phyloP scores from a whole-genome alignment of 352 stramenopile species.

The Phytopythium cucurbitacearum region DNA sequence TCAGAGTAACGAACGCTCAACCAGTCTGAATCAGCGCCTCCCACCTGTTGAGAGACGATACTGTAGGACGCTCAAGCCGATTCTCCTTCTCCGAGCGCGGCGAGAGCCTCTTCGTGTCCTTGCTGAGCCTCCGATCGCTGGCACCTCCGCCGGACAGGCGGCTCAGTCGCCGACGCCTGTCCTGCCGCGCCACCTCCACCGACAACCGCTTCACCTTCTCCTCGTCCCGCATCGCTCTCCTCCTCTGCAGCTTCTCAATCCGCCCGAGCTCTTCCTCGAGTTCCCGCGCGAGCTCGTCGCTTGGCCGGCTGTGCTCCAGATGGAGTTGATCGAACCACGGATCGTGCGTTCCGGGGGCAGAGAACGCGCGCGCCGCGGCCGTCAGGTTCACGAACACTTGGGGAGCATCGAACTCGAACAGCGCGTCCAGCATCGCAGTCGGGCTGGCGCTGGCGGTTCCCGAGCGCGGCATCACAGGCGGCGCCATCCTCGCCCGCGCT shows the following conservation, averaged over 20 bases:
- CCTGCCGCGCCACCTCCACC: too few relatives aligned
- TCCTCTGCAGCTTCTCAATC: slow-evolving; percentile 8
- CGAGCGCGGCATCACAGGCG: neutral
- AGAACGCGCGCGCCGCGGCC: slow-evolving; percentile 11
- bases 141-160: too few relatives aligned
- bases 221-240: neutral
- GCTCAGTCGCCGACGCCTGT: too few relatives aligned
- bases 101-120: slow-evolving; percentile 1
- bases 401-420: slow-evolving; percentile 78
- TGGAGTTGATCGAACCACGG: slow-evolving; percentile 67
- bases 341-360: slow-evolving; percentile 25
- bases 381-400: slow-evolving; percentile 52
- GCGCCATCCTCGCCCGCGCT: neutral
- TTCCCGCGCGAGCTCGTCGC: slow-evolving; percentile 40
- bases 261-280: slow-evolving; percentile 12
- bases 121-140: neutral
- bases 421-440: slow-evolving; percentile 28
- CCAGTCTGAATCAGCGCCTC: neutral
- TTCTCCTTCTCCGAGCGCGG: slow-evolving; percentile 32
- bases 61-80: slow-evolving; percentile 3
- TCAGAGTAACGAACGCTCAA: neutral
- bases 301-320: slow-evolving; percentile 46
- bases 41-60: neutral
- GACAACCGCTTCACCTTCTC: neutral
- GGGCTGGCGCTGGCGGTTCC: neutral